Evolutionary conservation across 352 stramenopile species (phyloP).

Genomic region (Globisporangium orthogonon): DNA sequence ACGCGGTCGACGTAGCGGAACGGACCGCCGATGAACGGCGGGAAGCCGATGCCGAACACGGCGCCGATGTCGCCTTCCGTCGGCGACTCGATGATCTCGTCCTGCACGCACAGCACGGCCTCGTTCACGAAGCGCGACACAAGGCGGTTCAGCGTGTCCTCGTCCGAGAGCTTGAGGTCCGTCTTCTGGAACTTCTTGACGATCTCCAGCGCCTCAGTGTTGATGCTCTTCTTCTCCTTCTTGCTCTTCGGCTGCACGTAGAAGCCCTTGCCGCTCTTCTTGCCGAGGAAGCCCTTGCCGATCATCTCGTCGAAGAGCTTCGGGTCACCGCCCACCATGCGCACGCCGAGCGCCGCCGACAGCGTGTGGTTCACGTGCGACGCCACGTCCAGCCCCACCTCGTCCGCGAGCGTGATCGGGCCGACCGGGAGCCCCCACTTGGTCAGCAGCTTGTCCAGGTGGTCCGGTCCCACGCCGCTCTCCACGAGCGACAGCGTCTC

Average conservation of each 20-base stretch:
- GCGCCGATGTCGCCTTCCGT: slow-evolving; percentile 97
- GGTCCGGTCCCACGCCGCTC: slow-evolving; percentile 90
- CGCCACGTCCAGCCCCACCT: slow-evolving; percentile 97
- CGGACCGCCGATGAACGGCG: slow-evolving; percentile 95
- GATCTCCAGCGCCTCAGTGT: slow-evolving; percentile 81
- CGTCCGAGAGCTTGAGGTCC: slow-evolving; percentile 72
- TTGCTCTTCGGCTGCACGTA: slow-evolving; percentile 93
- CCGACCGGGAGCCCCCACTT: slow-evolving; percentile 97
- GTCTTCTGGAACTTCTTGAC: slow-evolving; percentile 78
- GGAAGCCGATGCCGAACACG: slow-evolving; percentile 99
- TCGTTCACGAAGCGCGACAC: slow-evolving; percentile 97
- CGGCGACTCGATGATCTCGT: slow-evolving; percentile 96
- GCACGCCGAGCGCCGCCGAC: slow-evolving; percentile 91
- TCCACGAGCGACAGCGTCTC: slow-evolving; percentile 89
- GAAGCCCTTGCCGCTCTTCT: slow-evolving; percentile 97
- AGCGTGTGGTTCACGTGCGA: slow-evolving; percentile 93
- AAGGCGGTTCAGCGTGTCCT: slow-evolving; percentile 91
- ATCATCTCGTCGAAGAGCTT: slow-evolving; percentile 95
- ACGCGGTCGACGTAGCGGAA: slow-evolving; percentile 96
- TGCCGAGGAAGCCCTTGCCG: slow-evolving; percentile 92
- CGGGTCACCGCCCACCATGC: slow-evolving; percentile 92
- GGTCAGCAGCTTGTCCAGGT: slow-evolving; percentile 93
- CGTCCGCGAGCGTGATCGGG: slow-evolving; percentile 95
- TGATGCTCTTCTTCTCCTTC: slow-evolving; percentile 89
- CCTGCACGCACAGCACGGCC: slow-evolving; percentile 94